Percentiles rank a stretch among this genome's conserved stretches.
phyloP scores from a whole-genome alignment of 2,329 filamentous ascomycete species.

The Hymenoscyphus scutula region DNA sequence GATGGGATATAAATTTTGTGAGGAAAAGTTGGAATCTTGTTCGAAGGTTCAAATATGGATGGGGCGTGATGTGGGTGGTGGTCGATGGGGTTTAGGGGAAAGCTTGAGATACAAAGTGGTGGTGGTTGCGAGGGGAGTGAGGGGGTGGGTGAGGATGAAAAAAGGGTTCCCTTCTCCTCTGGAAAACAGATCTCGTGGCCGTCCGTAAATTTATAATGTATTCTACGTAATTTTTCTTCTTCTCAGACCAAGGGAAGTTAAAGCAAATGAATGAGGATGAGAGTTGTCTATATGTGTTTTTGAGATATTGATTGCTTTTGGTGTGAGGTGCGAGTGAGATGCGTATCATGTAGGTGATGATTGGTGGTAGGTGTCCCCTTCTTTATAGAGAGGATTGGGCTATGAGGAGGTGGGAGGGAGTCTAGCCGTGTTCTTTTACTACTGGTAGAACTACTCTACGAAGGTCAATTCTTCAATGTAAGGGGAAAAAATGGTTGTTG shows the following conservation, averaged over 20 bases:
- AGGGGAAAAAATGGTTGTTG: no score
- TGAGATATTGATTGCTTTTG: not conserved
- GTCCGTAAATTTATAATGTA: conserved; percentile 17
- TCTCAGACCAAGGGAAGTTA: not conserved
- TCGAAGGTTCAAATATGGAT: not conserved
- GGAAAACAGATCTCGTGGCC: not conserved
- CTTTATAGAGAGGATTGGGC: no score
- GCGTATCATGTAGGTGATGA: no score
- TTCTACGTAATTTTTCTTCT: conserved; percentile 23
- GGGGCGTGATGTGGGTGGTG: not conserved
- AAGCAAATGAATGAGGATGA: not conserved
- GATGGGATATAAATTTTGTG: not conserved
- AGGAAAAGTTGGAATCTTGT: not conserved
- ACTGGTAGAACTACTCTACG: no score
- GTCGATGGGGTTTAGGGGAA: not conserved
- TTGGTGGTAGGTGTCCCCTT: no score
- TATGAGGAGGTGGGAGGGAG: no score
- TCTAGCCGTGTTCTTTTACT: no score
- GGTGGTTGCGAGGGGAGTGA: not conserved
- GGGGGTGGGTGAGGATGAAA: not conserved
- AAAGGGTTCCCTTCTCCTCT: not conserved
- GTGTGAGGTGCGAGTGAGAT: no score
- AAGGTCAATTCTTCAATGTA: no score
- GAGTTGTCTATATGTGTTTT: not conserved
- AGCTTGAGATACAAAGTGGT: not conserved